A percentile compares a stretch with the other conserved stretches of the same genome.
Conservation (phyloP, 345 rosid genomes). For the Heritiera fomes region DNA sequence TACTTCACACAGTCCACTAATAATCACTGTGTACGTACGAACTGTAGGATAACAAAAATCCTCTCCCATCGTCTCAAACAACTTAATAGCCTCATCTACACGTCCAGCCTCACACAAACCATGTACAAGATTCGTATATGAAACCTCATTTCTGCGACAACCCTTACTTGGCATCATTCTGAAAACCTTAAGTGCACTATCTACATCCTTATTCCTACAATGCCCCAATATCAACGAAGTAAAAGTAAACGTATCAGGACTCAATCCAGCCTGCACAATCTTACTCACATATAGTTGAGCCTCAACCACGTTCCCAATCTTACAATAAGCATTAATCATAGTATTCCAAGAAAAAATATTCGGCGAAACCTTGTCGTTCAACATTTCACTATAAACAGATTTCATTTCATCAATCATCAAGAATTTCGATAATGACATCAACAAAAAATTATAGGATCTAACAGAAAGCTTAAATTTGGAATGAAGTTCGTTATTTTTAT, state of each 20-base stretch:
- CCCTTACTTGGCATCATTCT: slow-evolving; percentile 60
- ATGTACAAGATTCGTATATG: slow-evolving; percentile 70
- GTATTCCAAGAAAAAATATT: slow-evolving; percentile 59
- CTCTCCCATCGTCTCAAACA: slow-evolving; percentile 60
- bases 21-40: slow-evolving; percentile 74
- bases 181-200: slow-evolving; percentile 57
- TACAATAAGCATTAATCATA: slow-evolving; percentile 60
- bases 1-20: slow-evolving; percentile 51
- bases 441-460: slow-evolving; percentile 49
- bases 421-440: slow-evolving; percentile 54
- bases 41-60: slow-evolving; percentile 65
- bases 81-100: slow-evolving; percentile 62
- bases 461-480: slow-evolving; percentile 42
- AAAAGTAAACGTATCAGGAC: slow-evolving; percentile 60
- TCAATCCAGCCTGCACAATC: slow-evolving; percentile 52
- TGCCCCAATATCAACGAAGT: slow-evolving; percentile 77
- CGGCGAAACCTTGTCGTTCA: slow-evolving; percentile 39
- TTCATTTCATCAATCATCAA: slow-evolving; percentile 55
- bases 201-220: slow-evolving; percentile 68
- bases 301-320: slow-evolving; percentile 55
- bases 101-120: slow-evolving; percentile 69
- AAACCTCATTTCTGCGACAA: slow-evolving; percentile 67
- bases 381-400: slow-evolving; percentile 45
- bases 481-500: slow-evolving; percentile 18
- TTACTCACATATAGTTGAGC: slow-evolving; percentile 48